Conservation (phyloP, 2,329 filamentous ascomycete species). For the Acephala macrosclerotiorum region DNA sequence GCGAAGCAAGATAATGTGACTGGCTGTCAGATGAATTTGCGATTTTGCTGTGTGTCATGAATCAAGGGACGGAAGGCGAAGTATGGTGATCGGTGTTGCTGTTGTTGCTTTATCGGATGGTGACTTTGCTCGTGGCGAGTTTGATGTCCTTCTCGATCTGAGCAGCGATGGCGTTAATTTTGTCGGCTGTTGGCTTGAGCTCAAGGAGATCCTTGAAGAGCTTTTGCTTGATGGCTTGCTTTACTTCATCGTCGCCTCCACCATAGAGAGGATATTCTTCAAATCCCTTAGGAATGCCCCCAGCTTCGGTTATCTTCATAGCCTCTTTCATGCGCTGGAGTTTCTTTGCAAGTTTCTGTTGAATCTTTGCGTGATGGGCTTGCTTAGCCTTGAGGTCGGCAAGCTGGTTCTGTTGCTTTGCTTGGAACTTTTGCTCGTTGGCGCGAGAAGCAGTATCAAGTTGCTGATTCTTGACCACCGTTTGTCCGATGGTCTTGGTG, state of each 20-base stretch:
- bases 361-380: not conserved
- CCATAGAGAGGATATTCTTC: slow-evolving; percentile 18
- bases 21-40: not conserved
- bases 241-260: slow-evolving; percentile 13
- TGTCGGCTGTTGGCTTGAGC: slow-evolving; percentile 1
- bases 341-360: slow-evolving; percentile 2
- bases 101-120: too few species aligned
- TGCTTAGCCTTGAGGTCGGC: slow-evolving; percentile 13
- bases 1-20: not conserved
- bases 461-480: slow-evolving; percentile 12
- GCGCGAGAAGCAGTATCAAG: not conserved
- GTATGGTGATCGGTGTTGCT: not conserved
- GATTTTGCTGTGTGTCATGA: not conserved
- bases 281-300: slow-evolving; percentile 13
- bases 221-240: slow-evolving; percentile 5
- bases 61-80: not conserved
- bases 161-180: not conserved
- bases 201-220: not conserved
- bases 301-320: slow-evolving; percentile 3
- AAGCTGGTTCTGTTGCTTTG: slow-evolving; percentile 8
- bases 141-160: slow-evolving; percentile 1
- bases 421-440: slow-evolving; percentile 10
- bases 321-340: not conserved
- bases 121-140: not conserved
- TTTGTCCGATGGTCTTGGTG: not conserved